Base-by-base conservation (phyloP, 805 yeast species). In the Alloascoidea hylecoeti region DNA sequence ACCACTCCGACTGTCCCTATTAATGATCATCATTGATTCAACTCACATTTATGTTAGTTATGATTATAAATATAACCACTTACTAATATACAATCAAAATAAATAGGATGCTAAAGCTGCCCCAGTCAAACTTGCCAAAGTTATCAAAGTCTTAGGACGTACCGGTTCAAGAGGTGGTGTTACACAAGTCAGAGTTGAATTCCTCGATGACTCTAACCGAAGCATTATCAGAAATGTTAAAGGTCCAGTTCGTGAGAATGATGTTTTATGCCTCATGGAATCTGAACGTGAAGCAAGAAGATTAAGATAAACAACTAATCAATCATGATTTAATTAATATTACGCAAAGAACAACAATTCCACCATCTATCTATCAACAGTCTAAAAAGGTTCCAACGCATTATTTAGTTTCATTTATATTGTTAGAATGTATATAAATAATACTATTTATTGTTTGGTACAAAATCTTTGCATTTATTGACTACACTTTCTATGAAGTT, bases 91-190 rank as follows among this genome's bases (percentile, higher is more conserved):
- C 30, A 9, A n/a, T 9, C 30, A 23, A 9, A 23, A 23, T n/a
- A 9, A n/a, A 23, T 23, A 23, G 30, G 30, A 23, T n/a, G 30
- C 30, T n/a, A 23, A 23, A 23, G 30, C 30, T 23, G 30, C 30
- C 30, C 95, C 95, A 66, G 96, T 89, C 62, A 92, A 95, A 75
- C 84, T 89, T 71, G 98, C 97, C 67, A 89, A 89, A 78, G 98
- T 89, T 65, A 85, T 85, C 73, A 92, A 89, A 76, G 97, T 89
- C 68, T 78, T 89, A 71, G 97, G 97, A 68, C 89, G 98, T 75
- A 89, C 98, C 80, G 98, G 98, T 68, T 89, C 98, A 67, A 88
- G 97, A 75, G 97, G 97, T 82, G 96, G 96, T 77, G 95, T 84
- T 70, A 84, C 95, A 72, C 95, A 84, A 72, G 95, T 85, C 70